Conservation (phyloP, 169 alveolate genomes). For the Cryptosporidium xiaoi region DNA sequence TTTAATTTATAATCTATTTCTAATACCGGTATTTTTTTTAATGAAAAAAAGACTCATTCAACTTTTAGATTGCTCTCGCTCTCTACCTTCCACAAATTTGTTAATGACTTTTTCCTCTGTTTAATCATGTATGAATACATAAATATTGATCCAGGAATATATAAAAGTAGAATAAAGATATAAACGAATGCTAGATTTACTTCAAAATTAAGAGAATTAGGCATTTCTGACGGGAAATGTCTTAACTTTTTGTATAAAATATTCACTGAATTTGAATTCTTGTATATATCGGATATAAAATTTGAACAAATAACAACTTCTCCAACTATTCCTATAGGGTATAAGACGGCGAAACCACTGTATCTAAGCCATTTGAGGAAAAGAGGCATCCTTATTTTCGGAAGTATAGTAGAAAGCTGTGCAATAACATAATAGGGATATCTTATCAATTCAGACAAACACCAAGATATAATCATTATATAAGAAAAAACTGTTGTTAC, state of each 20-base stretch:
- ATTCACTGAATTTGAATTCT: constrained; percentile 14
- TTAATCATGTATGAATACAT: constrained; percentile 79
- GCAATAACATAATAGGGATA: constrained; percentile 69
- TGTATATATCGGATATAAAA: constrained; percentile 29
- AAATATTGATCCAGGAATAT: constrained; percentile 79
- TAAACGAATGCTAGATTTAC: constrained; percentile 76
- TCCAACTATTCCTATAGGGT: constrained; percentile 79
- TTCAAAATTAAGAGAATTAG: constrained; percentile 78
- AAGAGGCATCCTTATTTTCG: constrained; percentile 75
- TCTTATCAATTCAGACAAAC: constrained; percentile 68
- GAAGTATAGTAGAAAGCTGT: constrained; percentile 20
- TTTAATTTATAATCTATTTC: too few species aligned
- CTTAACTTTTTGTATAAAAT: constrained; percentile 37
- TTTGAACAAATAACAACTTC: constrained; percentile 75
- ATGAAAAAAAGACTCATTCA: not conserved
- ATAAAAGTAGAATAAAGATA: constrained; percentile 70
- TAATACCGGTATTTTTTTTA: too few species aligned
- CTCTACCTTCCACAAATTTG: constrained; percentile 62
- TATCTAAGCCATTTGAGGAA: constrained; percentile 80
- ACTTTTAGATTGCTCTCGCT: constrained; percentile 23
- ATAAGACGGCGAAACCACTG: constrained; percentile 78
- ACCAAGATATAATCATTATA: constrained; percentile 75
- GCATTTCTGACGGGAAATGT: constrained; percentile 81
- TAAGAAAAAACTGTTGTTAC: constrained; percentile 33
- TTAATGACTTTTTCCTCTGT: constrained; percentile 77